Percentiles rank a stretch among this genome's conserved stretches.
Evolutionary conservation across 352 stramenopile species (phyloP).

Genomic region (Pythium aristosporum): DNA sequence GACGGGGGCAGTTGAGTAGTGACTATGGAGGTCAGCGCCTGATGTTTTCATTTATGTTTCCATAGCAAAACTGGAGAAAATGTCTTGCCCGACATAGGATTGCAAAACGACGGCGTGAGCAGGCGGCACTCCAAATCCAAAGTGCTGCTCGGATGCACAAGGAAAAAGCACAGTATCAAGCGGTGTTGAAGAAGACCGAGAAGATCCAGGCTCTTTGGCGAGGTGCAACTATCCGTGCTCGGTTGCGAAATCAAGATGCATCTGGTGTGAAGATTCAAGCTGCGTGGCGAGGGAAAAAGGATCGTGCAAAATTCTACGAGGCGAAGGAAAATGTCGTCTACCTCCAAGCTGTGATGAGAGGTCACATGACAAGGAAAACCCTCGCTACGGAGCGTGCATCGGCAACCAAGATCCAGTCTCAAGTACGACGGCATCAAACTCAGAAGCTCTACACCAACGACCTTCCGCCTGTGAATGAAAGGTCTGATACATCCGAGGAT

Average conservation of each 20-base stretch:
- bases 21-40: background rate
- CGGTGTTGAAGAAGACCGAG: constrained; percentile 12
- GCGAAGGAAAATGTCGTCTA: constrained; percentile 25
- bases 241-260: constrained; percentile 6
- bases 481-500: background rate
- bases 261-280: constrained; percentile 32
- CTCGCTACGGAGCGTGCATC: constrained; percentile 22
- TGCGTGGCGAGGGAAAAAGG: constrained; percentile 25
- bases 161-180: constrained; percentile 18
- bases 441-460: constrained; percentile 3
- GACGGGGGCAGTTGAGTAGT: background rate
- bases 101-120: constrained; percentile 8
- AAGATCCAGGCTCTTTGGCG: constrained; percentile 35
- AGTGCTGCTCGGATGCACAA: constrained; percentile 29
- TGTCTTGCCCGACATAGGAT: constrained; percentile 15
- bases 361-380: constrained; percentile 17
- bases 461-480: constrained; percentile 1
- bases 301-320: constrained; percentile 24
- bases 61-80: constrained; percentile 26
- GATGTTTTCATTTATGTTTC: background rate
- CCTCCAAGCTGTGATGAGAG: constrained; percentile 28
- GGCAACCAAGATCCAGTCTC: constrained; percentile 27
- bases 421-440: constrained; percentile 19
- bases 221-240: constrained; percentile 18
- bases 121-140: constrained; percentile 29